Percentiles rank a stretch among this genome's conserved stretches.
phyloP scores from a whole-genome alignment of 768 basidiomycete species.

The Chalciporus sphaerocephalus region DNA sequence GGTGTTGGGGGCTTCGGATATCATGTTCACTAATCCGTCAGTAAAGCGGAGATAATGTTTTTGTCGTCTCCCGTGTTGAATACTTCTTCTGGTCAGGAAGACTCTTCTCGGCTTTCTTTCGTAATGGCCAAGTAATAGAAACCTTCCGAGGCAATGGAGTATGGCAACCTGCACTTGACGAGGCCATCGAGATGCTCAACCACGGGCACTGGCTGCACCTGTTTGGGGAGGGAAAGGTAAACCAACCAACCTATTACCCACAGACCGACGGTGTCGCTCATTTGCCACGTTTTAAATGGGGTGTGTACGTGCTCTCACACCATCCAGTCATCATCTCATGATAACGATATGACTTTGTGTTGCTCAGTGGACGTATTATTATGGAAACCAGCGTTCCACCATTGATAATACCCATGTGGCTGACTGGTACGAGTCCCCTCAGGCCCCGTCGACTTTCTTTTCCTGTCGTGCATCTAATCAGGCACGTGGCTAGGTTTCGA shows the following conservation, averaged over 20 bases:
- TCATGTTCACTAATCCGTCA: slow-evolving; percentile 92
- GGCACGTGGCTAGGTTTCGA: slow-evolving; percentile 59
- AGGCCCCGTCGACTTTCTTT: neutral
- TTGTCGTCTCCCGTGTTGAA: slow-evolving; percentile 11
- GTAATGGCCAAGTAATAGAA: slow-evolving; percentile 85
- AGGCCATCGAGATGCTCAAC: slow-evolving; percentile 77
- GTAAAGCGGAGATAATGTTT: slow-evolving; percentile 23
- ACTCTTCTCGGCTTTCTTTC: slow-evolving; percentile 79
- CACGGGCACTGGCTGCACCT: slow-evolving; percentile 87
- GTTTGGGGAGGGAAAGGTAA: slow-evolving; percentile 86
- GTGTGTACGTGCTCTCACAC: slow-evolving; percentile 61
- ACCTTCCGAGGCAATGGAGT: slow-evolving; percentile 89
- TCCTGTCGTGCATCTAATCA: neutral
- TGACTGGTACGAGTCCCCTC: slow-evolving; percentile 54
- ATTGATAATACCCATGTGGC: slow-evolving; percentile 88
- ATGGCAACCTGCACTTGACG: slow-evolving; percentile 80
- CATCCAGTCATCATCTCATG: neutral
- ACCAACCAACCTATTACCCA: slow-evolving; percentile 59
- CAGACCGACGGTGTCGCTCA: slow-evolving; percentile 39
- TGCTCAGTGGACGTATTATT: slow-evolving; percentile 71
- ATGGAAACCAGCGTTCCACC: slow-evolving; percentile 67
- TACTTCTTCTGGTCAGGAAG: slow-evolving; percentile 42
- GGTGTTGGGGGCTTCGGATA: slow-evolving; percentile 89
- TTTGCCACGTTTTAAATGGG: slow-evolving; percentile 90
- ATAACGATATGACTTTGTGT: neutral